A percentile compares a stretch with the other conserved stretches of the same genome.
These are phyloP conservation scores for Trametes cinnabarina DNA, from an alignment of 768 basidiomycete species.

Conservation along the genomic window DNA sequence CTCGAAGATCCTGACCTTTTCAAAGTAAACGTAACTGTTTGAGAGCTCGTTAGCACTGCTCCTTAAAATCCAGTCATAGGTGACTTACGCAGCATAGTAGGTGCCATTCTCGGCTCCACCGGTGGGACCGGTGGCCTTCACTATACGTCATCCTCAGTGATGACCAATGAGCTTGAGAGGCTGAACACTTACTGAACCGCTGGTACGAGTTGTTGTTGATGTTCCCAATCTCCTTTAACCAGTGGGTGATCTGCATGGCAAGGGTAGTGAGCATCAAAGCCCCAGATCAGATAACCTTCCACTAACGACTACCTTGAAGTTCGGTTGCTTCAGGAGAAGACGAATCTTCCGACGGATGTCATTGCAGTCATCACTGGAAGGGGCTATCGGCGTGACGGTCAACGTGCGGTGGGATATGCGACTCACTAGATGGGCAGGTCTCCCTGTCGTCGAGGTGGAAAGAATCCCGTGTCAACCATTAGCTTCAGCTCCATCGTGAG, in stretches of 20 bases:
- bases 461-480: too few relatives aligned
- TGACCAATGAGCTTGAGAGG: neutral
- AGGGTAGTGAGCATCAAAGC: neutral
- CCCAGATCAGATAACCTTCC: neutral
- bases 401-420: neutral
- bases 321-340: slow-evolving; percentile 38
- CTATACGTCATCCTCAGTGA: slow-evolving; percentile 24
- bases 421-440: slow-evolving; percentile 33
- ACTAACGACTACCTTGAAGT: slow-evolving; percentile 36
- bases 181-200: slow-evolving; percentile 42
- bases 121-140: slow-evolving; percentile 41
- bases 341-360: slow-evolving; percentile 48
- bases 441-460: slow-evolving; percentile 24
- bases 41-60: neutral
- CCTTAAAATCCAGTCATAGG: neutral
- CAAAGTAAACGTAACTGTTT: slow-evolving; percentile 46
- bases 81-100: slow-evolving; percentile 43
- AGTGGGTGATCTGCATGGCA: slow-evolving; percentile 38
- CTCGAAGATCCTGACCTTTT: slow-evolving; percentile 44
- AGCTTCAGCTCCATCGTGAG: too few relatives aligned
- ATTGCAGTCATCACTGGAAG: slow-evolving; percentile 42
- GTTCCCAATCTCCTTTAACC: slow-evolving; percentile 45
- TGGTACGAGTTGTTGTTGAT: slow-evolving; percentile 45
- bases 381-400: neutral
- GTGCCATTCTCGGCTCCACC: slow-evolving; percentile 46